Conservation (phyloP, 768 basidiomycete species). For the Agrocybe chaxingu region DNA sequence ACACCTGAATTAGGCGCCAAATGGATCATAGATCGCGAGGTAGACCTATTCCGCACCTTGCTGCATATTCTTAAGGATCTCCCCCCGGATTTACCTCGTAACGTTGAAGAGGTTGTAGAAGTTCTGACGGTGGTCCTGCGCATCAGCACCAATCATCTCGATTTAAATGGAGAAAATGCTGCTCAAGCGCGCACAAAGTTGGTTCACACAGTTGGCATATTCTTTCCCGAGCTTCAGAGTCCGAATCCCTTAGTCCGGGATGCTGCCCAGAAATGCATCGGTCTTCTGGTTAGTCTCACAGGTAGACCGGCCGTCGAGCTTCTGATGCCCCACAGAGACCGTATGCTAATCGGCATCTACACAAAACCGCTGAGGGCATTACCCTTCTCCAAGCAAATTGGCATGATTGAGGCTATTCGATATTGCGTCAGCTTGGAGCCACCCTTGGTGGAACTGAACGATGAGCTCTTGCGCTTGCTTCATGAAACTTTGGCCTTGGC, state of each 20-base stretch:
- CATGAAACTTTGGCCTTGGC: conserved; percentile 94
- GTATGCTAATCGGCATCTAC: conserved; percentile 86
- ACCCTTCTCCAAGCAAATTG: conserved; percentile 93
- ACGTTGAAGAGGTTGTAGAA: conserved; percentile 74
- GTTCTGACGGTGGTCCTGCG: conserved; percentile 68
- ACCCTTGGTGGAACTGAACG: conserved; percentile 86
- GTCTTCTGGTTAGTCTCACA: conserved; percentile 70
- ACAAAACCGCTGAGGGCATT: conserved; percentile 95
- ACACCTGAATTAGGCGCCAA: conserved; percentile 68
- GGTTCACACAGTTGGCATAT: conserved; percentile 71
- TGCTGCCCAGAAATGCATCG: conserved; percentile 79
- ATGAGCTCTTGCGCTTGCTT: conserved; percentile 85
- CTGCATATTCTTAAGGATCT: conserved; percentile 93
- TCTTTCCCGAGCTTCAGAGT: conserved; percentile 86
- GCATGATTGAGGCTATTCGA: conserved; percentile 95
- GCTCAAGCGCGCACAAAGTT: conserved; percentile 51
- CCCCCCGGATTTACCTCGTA: conserved; percentile 81
- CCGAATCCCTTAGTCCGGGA: conserved; percentile 83
- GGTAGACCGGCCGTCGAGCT: conserved; percentile 72
- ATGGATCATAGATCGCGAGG: conserved; percentile 84
- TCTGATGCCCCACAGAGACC: conserved; percentile 81
- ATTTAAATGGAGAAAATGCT: conserved; percentile 41
- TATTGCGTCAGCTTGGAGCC: conserved; percentile 90
- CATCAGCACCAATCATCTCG: conserved; percentile 52
- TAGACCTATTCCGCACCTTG: conserved; percentile 87